Base-by-base conservation (phyloP, 2,329 filamentous ascomycete species). In the Diaporthe helianthi region DNA sequence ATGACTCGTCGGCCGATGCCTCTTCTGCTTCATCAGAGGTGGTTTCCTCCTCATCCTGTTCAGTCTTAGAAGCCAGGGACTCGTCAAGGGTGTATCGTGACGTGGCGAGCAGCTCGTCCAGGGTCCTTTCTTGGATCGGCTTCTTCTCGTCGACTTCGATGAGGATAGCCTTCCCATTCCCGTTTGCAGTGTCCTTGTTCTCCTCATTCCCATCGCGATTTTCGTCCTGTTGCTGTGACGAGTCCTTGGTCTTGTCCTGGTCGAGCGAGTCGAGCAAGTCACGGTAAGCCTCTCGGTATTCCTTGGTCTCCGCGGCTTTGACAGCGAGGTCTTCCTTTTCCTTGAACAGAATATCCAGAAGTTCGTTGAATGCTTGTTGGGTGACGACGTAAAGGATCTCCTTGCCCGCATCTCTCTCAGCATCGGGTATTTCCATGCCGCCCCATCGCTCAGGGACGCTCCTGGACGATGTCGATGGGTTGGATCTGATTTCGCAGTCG, bases 351-450 rank as follows among this genome's bases (percentile, higher is more conserved):
- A 90, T 86, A 76, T 98, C 93, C 0, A 99, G 87, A 2, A 98
- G 83, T 79, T 98, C 94, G 76, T 98, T 98, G 81, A 97, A 93
- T 0, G 93, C 92, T 79, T 97, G 92, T 78, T 98, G 94, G 0
- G 93, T 94, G 38, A 97, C 90, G 78, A 97, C 93, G 76, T 97
- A 98, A 1, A 98, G 83, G 4, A 98, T 92, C 76, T 98, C 93
- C 74, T 92, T 93, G 46, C 93, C 93, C 7, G 93, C 90, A 77
- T 97, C 94, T 70, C 87, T 87, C 78, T 97, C 94, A 0, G 91
- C 90, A 73, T 92, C 89, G 0, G 92, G 92, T 19, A 97, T 90
- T 65, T 93, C 92, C 78, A 93, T 90, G 22, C 91, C 91, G 60
- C 90, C 91, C 90, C 90, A 93, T 69, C 91, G 86, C 78, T 94